Base-by-base conservation (phyloP, 257 asterid genomes). In the Anisodus acutangulus region DNA sequence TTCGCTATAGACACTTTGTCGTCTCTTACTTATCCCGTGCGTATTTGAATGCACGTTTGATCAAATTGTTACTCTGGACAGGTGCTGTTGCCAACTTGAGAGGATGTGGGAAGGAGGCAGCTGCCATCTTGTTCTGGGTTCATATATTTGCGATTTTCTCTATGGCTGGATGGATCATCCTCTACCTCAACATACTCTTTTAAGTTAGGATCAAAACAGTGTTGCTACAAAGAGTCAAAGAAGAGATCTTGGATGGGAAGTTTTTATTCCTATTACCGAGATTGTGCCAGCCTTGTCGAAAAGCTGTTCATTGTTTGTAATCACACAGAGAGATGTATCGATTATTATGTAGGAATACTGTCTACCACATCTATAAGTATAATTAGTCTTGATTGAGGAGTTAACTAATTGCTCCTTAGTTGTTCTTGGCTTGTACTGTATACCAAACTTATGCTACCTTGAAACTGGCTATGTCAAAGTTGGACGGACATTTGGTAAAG, bases 51-150 rank as follows among this genome's bases (percentile, higher is more conserved):
- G 58, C 39, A 9, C 8, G 15, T 53, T 78, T 51, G 8, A 53
- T 78, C n/a, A 26, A 45, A 13, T 4, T 4, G 26, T 31, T 53
- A 53, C 8, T 58, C 15, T 78, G 26, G 47, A 58, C 91, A 94
- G 99, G 99, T 83, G 99, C 99, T 5, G 98, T 97, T 82, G 98
- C 99, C 62, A 97, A 88, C 88, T 89, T 97, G 89, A 93, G 99
- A 89, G 99, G 99, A 54, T 97, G 99, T 79, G 98, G 99, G 66
- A 89, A 89, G 88, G 98, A 95, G 87, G 94, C 99, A 12, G 99
- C 99, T 16, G 91, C 97, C 1, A 92, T 97, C 68, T 91, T 97
- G 81, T 97, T 97, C 88, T 97, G 99, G 99, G 99, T 97, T 89
- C 98, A 97, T 87, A 91, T 95, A 11, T 97, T 97, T 84, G 98